Conservation (phyloP, 257 asterid genomes). For the Prunella vulgaris region DNA sequence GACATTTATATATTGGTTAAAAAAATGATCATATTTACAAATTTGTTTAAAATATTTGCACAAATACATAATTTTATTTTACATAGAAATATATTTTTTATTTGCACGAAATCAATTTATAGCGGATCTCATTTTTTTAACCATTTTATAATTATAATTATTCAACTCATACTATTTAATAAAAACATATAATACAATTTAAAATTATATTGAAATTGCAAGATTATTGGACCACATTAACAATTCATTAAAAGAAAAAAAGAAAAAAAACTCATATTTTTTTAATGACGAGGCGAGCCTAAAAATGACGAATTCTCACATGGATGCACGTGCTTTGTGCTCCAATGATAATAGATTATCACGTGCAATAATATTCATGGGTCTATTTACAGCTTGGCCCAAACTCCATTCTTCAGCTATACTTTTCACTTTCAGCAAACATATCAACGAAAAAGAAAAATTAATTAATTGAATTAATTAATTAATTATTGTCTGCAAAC, state of each 20-base stretch:
- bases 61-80: no score
- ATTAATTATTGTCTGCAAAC: neutral
- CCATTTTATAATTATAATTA: no score
- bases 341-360: neutral
- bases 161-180: no score
- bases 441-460: neutral
- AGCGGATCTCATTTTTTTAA: no score
- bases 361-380: constrained; percentile 14
- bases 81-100: no score
- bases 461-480: neutral
- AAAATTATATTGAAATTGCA: no score
- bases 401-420: neutral
- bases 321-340: constrained; percentile 21
- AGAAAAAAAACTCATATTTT: neutral
- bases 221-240: no score
- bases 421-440: neutral
- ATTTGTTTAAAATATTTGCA: no score
- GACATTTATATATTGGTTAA: no score
- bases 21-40: no score
- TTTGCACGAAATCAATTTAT: no score
- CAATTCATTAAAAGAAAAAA: neutral
- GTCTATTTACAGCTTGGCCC: neutral
- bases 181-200: no score
- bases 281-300: neutral
- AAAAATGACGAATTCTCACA: constrained; percentile 9